Evolutionary conservation across 2,329 filamentous ascomycete species (phyloP), one percentile per base, ranked within the genome.

Genomic region (Cercospora sp.): DNA sequence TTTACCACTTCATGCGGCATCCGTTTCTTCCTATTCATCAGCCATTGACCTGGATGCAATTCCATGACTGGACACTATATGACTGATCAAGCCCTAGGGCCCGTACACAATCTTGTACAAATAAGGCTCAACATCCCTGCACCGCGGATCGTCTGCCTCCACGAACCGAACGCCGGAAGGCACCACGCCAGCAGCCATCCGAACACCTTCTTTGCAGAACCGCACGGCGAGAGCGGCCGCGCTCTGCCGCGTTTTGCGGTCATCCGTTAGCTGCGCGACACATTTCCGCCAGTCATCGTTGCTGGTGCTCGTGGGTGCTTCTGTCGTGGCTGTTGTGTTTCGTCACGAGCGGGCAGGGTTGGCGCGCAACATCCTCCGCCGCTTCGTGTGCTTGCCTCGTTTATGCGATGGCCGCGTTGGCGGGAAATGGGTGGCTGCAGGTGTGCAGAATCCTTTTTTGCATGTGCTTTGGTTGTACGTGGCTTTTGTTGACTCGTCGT

Each of bases 181-280:
- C 48, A 64, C n/a, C 26, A 23, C 60, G 5, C 20, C 13, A 16
- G 39, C 39, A 53, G 16, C 26, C 42, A 16, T 63, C 28, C 26
- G 23, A 36, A 23, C 26, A 64, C 18, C 39, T 39, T 64, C 33
- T 45, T 36, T 48, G 39, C 42, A 42, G 42, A 8, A 48, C 2
- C 18, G 8, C 45, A 51, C 20, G 45, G 45, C 45, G 45, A 64
- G 51, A 64, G 60, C 60, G 60, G 60, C 20, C 39, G 42, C 39
- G 20, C 60, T 62, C 60, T 62, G 62, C 62, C 62, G 62, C 62
- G 48, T 55, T 45, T 51, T 55, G 36, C 53, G 48, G 53, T 51
- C 48, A 65, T 31, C 63, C 53, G 55, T 45, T 65, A 65, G 57
- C 58, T 55, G 64, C 58, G 48, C 62, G n/a, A 58, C 62, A 31